Evolutionary conservation across 2,329 filamentous ascomycete genomes (phyloP), one percentile per base, ranked within the genome.

Genomic region (Chaetothyriales sp.): DNA sequence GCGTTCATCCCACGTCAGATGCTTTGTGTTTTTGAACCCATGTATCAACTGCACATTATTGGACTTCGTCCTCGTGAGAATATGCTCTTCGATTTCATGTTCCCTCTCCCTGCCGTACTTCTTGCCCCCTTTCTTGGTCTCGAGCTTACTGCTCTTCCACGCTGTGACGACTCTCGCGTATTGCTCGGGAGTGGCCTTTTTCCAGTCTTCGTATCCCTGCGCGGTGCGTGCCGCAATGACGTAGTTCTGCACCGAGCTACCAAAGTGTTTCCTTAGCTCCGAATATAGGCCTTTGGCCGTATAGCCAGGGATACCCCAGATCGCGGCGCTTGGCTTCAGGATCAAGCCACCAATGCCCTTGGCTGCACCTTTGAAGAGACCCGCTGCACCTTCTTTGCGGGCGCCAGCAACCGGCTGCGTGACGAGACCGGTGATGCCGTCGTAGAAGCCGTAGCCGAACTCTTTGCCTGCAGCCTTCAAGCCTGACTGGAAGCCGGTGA

Each of bases 281-380:
- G 85, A 85, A 61, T 90, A 81, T 1, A 92, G 74, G 1, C 89
- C 89, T 64, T 89, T 86, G 73, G 89, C 84, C 2, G 86, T 78
- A 62, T 92, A 94, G 4, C 83, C 89, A 0, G 87, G 86, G 3
- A 94, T 67, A 1, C 79, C 78, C 78, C 80, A 86, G 15, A 85
- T 66, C 81, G 81, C 87, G 54, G 86, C 86, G 52, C 82, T 78
- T n/a, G 88, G 85, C 64, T 94, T 94, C 18, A 92, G 69, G 1
- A 92, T 73, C 1, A 94, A 65, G 0, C 89, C 89, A 4, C 86
- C 87, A 43, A 94, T 77, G 0, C 88, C 89, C 63, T 87, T 92
- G 0, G 84, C 88, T 45, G 94, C 73, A 0, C 86, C 86, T 65
- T 89, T 90, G 10, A 89, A 63, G 6, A 89, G 73, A 1, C 89